phyloP scores from a whole-genome alignment of 768 basidiomycete species.

The Cyclocybe cylindracea region DNA sequence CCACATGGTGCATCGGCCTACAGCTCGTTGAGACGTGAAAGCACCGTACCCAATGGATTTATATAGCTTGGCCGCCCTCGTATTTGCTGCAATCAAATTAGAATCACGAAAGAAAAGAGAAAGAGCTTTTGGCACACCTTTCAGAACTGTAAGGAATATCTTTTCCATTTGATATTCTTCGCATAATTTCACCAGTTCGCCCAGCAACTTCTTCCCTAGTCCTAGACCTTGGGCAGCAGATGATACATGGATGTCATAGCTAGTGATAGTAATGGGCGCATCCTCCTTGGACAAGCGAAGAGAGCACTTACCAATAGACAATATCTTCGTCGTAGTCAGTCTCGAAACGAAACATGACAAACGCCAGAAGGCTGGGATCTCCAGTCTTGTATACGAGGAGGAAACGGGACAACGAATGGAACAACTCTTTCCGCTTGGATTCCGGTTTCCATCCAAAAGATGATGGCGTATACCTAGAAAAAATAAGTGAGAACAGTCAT shows the following conservation, averaged over 20 bases:
- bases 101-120: not conserved
- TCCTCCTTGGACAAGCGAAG: not conserved
- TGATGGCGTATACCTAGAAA: constrained; percentile 50
- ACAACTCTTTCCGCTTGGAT: constrained; percentile 60
- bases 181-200: constrained; percentile 51
- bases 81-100: constrained; percentile 15
- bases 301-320: constrained; percentile 62
- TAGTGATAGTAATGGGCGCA: constrained; percentile 22
- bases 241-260: constrained; percentile 78
- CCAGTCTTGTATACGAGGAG: constrained; percentile 39
- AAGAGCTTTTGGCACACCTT: constrained; percentile 42
- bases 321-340: constrained; percentile 58
- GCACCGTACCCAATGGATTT: constrained; percentile 46
- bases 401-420: constrained; percentile 60
- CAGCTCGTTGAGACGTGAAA: not conserved
- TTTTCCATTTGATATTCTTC: constrained; percentile 60
- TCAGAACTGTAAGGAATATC: constrained; percentile 74
- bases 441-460: constrained; percentile 68
- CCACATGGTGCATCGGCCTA: not conserved
- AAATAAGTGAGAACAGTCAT: not conserved
- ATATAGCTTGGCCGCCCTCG: constrained; percentile 50
- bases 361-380: constrained; percentile 32
- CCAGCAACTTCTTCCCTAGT: constrained; percentile 57
- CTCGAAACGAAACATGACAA: constrained; percentile 74
- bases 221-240: constrained; percentile 47